Percentiles rank a stretch among this genome's conserved stretches.
Evolutionary conservation across 352 stramenopile genomes (phyloP).

Genomic region (Discostella stelligera): DNA sequence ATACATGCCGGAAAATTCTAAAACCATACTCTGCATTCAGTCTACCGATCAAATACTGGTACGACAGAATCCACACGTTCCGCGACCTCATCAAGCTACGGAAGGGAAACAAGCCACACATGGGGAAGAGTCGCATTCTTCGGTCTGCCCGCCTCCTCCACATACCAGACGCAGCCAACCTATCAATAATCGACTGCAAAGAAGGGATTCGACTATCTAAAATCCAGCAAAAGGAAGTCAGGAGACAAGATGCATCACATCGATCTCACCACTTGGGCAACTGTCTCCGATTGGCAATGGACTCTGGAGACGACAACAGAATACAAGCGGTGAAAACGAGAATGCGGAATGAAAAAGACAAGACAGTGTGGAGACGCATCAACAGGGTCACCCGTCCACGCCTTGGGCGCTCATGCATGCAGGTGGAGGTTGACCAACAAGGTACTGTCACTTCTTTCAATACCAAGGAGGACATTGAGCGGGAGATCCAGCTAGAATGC

Average conservation of each 20-base stretch:
- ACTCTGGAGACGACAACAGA: background rate
- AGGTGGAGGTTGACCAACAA: background rate
- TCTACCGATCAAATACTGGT: background rate
- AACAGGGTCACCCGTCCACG: background rate
- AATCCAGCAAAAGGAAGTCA: background rate
- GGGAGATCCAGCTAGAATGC: background rate
- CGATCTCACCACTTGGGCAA: background rate
- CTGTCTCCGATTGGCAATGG: background rate
- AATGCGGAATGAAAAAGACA: background rate
- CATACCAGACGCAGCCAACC: background rate
- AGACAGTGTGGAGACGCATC: background rate
- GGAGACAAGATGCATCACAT: background rate
- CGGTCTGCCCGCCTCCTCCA: background rate
- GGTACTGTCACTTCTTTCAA: background rate
- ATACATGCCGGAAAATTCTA: slow-evolving; percentile 20
- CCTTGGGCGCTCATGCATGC: background rate
- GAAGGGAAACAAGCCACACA: background rate
- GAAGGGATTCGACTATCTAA: background rate
- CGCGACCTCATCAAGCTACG: background rate
- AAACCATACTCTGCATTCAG: slow-evolving; percentile 13
- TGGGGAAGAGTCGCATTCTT: background rate
- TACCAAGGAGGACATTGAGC: background rate
- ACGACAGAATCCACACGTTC: background rate
- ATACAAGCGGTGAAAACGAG: background rate
- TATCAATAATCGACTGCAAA: background rate